A percentile compares a stretch with the other conserved stretches of the same genome.
Conservation (phyloP, 768 basidiomycete genomes). For the Tulasnella sp. region DNA sequence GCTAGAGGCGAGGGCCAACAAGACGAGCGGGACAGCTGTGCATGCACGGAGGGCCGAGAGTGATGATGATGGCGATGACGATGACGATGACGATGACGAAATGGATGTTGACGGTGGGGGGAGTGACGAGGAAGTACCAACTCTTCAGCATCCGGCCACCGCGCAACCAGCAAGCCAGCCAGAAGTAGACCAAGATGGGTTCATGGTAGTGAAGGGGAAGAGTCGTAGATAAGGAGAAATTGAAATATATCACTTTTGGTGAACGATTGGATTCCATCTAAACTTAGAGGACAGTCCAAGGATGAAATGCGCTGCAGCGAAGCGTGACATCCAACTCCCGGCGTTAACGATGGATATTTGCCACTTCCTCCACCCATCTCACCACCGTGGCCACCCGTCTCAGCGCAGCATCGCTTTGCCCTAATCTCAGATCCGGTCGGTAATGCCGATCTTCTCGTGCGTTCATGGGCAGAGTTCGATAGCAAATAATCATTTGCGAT, state of each 20-base stretch:
- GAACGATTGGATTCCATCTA: no score
- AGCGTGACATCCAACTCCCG: no score
- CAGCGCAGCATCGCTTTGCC: slow-evolving; percentile 56
- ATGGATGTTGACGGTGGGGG: slow-evolving; percentile 23
- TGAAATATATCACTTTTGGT: no score
- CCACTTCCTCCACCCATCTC: slow-evolving; percentile 63
- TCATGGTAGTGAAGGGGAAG: slow-evolving; percentile 55
- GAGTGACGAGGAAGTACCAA: slow-evolving; percentile 43
- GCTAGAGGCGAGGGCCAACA: slow-evolving; percentile 57
- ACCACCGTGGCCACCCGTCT: slow-evolving; percentile 56
- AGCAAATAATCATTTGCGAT: slow-evolving; percentile 58
- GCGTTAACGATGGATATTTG: slow-evolving; percentile 23
- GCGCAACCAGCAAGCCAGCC: slow-evolving; percentile 29
- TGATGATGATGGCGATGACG: slow-evolving; percentile 22
- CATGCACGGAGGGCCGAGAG: slow-evolving; percentile 18
- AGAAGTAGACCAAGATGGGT: slow-evolving; percentile 87
- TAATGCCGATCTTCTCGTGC: slow-evolving; percentile 46
- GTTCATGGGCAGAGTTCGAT: slow-evolving; percentile 58
- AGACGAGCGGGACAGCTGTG: slow-evolving; percentile 45
- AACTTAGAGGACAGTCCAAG: no score
- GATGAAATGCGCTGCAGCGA: no score
- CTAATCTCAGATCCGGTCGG: slow-evolving; percentile 64
- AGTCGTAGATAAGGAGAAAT: slow-evolving; percentile 19
- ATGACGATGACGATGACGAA: slow-evolving; percentile 29
- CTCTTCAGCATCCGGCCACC: slow-evolving; percentile 36